These are phyloP conservation scores for Beauveria sp. DNA, from an alignment of 2,329 filamentous ascomycete genomes.

Conservation along the genomic window DNA sequence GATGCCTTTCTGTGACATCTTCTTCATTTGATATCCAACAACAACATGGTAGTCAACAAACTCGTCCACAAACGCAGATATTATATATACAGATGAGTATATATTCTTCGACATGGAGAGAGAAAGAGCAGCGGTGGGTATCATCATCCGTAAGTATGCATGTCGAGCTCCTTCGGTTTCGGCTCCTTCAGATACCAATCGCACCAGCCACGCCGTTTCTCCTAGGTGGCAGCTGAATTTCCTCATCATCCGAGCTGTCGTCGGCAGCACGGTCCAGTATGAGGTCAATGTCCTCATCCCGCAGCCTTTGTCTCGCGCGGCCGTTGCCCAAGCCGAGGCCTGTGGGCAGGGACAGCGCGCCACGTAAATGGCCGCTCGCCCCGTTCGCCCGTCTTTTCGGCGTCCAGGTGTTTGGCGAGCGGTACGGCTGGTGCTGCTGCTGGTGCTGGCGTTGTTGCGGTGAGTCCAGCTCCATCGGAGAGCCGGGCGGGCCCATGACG, in stretches of 20 bases:
- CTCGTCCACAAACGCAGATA: neutral
- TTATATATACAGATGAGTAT: neutral
- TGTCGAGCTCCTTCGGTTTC: neutral
- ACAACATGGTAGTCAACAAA: neutral
- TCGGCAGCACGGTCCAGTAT: slow-evolving; percentile 49
- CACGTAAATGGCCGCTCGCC: slow-evolving; percentile 27
- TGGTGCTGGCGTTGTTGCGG: slow-evolving; percentile 18
- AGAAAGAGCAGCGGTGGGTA: slow-evolving; percentile 17
- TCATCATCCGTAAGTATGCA: neutral
- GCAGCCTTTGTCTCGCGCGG: slow-evolving; percentile 30
- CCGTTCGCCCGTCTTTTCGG: slow-evolving; percentile 38
- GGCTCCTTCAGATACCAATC: slow-evolving; percentile 13
- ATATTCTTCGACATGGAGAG: neutral
- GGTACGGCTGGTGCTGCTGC: slow-evolving; percentile 17
- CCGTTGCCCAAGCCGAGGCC: slow-evolving; percentile 37
- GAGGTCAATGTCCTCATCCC: slow-evolving; percentile 50
- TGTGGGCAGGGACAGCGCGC: slow-evolving; percentile 40
- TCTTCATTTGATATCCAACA: neutral
- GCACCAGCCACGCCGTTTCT: slow-evolving; percentile 18
- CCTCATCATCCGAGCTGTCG: slow-evolving; percentile 50
- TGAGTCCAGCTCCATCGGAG: slow-evolving; percentile 41
- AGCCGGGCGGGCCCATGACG: slow-evolving; percentile 23
- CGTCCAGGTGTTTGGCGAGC: slow-evolving; percentile 26
- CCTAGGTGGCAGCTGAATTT: slow-evolving; percentile 42
- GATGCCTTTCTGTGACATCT: neutral